Conservation (phyloP, 805 yeast genomes). For the Monosporozyma solicola region DNA sequence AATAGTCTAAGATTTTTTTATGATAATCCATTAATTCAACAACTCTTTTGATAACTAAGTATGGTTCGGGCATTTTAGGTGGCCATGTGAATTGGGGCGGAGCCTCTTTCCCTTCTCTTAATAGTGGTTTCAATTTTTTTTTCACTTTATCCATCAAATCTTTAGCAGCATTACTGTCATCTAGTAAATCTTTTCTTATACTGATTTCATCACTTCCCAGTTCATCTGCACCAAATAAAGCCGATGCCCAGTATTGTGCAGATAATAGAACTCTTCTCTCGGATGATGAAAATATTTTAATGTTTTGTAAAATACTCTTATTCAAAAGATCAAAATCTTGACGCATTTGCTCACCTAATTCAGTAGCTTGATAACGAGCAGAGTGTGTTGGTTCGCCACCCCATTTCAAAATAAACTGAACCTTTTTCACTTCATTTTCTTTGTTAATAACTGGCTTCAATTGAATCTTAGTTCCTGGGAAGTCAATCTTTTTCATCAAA, state of each 20-base stretch:
- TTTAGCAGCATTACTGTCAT: constrained; percentile 96
- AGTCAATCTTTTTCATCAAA: constrained; percentile 74
- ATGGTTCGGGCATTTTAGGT: constrained; percentile 95
- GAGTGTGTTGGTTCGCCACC: constrained; percentile 99
- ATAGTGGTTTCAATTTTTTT: constrained; percentile 86
- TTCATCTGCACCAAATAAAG: constrained; percentile 62
- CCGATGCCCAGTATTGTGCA: constrained; percentile 78
- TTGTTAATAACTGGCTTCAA: constrained; percentile 74
- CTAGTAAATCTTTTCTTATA: constrained; percentile 82
- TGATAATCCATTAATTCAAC: constrained; percentile 94
- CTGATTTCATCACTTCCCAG: constrained; percentile 71
- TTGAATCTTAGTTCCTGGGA: constrained; percentile 96
- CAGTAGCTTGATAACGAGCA: constrained; percentile 88
- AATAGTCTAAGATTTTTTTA: constrained; percentile 70
- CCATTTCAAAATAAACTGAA: constrained; percentile 94
- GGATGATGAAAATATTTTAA: constrained; percentile 80
- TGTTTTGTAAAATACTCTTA: constrained; percentile 74
- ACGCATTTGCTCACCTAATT: constrained; percentile 91
- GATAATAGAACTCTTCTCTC: constrained; percentile 92
- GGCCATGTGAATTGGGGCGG: constrained; percentile 99
- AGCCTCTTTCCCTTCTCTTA: constrained; percentile 93
- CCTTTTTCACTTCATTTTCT: constrained; percentile 77
- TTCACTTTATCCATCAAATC: constrained; percentile 96
- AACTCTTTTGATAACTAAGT: constrained; percentile 84
- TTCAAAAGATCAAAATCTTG: constrained; percentile 84